Percentiles rank a stretch among this genome's conserved stretches.
phyloP scores from a whole-genome alignment of 1,284 basidiomycete genomes.

The Schizophyllum commune region DNA sequence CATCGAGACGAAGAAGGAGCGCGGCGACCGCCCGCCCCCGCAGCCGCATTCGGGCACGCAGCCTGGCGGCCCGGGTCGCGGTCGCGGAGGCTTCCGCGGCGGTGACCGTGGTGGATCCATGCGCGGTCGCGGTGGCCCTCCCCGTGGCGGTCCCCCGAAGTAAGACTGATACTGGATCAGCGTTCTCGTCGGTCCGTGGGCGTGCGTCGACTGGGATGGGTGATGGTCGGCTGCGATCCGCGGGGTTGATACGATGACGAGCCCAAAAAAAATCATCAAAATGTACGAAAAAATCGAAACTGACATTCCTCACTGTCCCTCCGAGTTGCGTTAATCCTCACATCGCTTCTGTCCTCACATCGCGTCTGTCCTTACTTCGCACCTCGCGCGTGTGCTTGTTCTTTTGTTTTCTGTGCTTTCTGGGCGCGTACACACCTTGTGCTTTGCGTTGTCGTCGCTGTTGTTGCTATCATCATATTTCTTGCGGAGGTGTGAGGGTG shows the following conservation, averaged over 20 bases:
- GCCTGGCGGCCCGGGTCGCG: slow-evolving; percentile 30
- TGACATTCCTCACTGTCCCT: neutral
- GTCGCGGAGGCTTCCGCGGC: slow-evolving; percentile 25
- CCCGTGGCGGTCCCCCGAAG: neutral
- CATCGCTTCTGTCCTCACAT: too few relatives aligned
- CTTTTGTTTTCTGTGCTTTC: neutral
- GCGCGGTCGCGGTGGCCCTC: slow-evolving; percentile 14
- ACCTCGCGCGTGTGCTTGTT: neutral
- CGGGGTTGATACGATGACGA: neutral
- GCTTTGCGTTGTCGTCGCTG: neutral
- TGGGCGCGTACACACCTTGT: neutral
- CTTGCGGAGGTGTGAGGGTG: neutral
- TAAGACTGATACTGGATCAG: neutral
- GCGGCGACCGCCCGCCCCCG: slow-evolving; percentile 59
- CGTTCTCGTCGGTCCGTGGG: neutral
- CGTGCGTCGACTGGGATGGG: too few relatives aligned
- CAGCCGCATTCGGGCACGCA: slow-evolving; percentile 35
- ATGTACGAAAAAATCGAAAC: neutral
- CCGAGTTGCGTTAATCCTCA: too few relatives aligned
- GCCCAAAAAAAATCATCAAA: neutral
- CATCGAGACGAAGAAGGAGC: slow-evolving; percentile 88
- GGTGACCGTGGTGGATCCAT: slow-evolving; percentile 22
- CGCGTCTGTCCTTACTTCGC: neutral
- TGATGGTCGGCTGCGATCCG: too few relatives aligned
- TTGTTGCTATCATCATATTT: neutral